Conservation (phyloP, 345 rosid genomes). For the Hibiscus mutabilis region DNA sequence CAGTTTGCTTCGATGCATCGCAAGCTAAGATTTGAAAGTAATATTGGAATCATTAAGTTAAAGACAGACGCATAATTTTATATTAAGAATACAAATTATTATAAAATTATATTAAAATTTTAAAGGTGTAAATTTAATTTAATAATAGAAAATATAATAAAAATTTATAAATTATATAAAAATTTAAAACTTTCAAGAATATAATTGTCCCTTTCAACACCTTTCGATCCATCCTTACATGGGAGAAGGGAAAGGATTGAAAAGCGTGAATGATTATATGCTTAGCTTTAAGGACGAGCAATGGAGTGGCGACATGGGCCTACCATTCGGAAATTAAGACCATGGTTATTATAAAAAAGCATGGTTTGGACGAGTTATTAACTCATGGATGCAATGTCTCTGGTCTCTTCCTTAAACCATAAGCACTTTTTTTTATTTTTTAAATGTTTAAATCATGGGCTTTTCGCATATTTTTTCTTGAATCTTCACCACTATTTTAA, state of each 20-base stretch:
- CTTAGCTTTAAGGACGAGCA: conserved; percentile 97
- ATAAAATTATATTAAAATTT: no score
- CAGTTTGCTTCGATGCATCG: conserved; percentile 90
- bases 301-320: conserved; percentile 30
- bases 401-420: conserved; percentile 26
- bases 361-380: conserved; percentile 72
- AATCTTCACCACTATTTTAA: neutral
- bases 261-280: conserved; percentile 47
- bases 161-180: no score
- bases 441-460: no score
- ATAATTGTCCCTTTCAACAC: no score
- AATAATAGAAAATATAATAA: no score
- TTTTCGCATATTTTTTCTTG: no score
- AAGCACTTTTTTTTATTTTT: neutral
- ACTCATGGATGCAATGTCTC: conserved; percentile 63
- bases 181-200: no score
- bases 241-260: conserved; percentile 3
- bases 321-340: conserved; percentile 28
- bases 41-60: conserved; percentile 36
- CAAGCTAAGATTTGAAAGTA: conserved; percentile 60
- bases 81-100: no score
- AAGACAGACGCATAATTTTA: no score
- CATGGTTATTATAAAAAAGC: conserved; percentile 42
- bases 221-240: no score
- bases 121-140: no score